Percentiles rank a stretch among this genome's conserved stretches.
phyloP scores from a whole-genome alignment of 164 flowering plant genomes.

The Stephania yunnanensis region DNA sequence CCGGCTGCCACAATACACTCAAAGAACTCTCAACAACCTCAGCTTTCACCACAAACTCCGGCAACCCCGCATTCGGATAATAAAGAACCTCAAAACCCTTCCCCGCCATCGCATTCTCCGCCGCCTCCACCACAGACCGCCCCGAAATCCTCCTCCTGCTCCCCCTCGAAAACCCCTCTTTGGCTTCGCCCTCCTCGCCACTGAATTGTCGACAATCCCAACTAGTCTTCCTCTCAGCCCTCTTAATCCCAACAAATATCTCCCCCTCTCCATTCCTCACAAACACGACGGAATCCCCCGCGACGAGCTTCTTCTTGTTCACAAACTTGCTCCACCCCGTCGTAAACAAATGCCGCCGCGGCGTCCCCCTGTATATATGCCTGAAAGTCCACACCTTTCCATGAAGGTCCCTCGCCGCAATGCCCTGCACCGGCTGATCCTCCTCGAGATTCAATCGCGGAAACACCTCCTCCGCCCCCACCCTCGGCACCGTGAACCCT shows the following conservation, averaged over 20 bases:
- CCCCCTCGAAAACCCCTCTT: slow-evolving; percentile 22
- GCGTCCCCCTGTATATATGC: slow-evolving; percentile 68
- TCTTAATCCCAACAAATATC: slow-evolving; percentile 51
- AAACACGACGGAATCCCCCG: slow-evolving; percentile 79
- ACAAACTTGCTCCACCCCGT: slow-evolving; percentile 95
- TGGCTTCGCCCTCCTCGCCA: slow-evolving; percentile 7
- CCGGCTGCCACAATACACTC: slow-evolving; percentile 37
- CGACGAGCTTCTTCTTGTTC: slow-evolving; percentile 56
- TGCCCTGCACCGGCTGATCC: slow-evolving; percentile 66
- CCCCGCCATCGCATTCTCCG: slow-evolving; percentile 36
- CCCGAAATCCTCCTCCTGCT: slow-evolving; percentile 30
- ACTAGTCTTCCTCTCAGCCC: slow-evolving; percentile 21
- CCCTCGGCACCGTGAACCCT: slow-evolving; percentile 77
- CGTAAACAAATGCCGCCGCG: slow-evolving; percentile 70
- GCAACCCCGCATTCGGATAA: slow-evolving; percentile 50
- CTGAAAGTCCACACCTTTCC: slow-evolving; percentile 58
- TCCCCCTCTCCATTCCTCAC: slow-evolving; percentile 32
- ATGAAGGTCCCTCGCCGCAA: slow-evolving; percentile 44
- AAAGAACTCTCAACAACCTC: slow-evolving; percentile 48
- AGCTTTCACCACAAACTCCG: slow-evolving; percentile 62
- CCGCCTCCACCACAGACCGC: slow-evolving; percentile 36
- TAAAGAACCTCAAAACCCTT: slow-evolving; percentile 56
- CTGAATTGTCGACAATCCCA: neutral
- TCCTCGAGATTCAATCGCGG: slow-evolving; percentile 43
- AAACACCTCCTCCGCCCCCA: slow-evolving; percentile 69